Evolutionary conservation across 768 basidiomycete genomes (phyloP), one percentile per base, ranked within the genome.

Genomic region (Dendrothele bispora): DNA sequence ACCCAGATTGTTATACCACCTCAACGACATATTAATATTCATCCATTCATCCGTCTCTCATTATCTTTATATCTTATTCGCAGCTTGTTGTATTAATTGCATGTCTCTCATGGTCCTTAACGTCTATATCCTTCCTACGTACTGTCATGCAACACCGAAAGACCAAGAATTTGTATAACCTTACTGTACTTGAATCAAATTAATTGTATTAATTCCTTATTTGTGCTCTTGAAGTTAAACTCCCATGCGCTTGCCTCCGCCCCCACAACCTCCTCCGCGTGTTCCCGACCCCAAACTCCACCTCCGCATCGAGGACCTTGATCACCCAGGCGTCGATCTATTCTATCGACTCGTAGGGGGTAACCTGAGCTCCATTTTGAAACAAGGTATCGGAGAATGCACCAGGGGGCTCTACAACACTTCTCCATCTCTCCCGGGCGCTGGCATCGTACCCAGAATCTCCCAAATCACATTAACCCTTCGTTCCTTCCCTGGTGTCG

Each of bases 401-500:
- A 14, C 12, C 4, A 5, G 36, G 17, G 25, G 14, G 21, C 17
- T 35, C 17, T 10, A n/a, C 21, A 5, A 38, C 24, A 20, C 36
- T n/a, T 7, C 32, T 39, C 17, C 17, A 34, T 18, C 35, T 17
- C 40, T 21, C 7, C 11, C 7, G 8, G 24, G 42, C 34, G 29
- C 30, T 34, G 20, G 18, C 22, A 45, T 5, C 35, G 22, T n/a
- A n/a, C n/a, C n/a, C 57, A 84, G 82, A 47, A 80, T 86, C 2
- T 51, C 75, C 47, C 63, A 67, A 26, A 75, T 88, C 54, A 60
- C 68, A 1, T 77, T 89, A 41, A 73, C 86, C 48, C 73, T 88
- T 34, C 77, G 82, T 15, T 63, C 77, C 26, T 86, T 88, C 76
- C 73, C 75, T 17, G 88, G 87, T 26, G 80, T 88, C 8, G 89